These are phyloP conservation scores for Phytopythium boreale DNA, from an alignment of 352 stramenopile species.

Conservation along the genomic window DNA sequence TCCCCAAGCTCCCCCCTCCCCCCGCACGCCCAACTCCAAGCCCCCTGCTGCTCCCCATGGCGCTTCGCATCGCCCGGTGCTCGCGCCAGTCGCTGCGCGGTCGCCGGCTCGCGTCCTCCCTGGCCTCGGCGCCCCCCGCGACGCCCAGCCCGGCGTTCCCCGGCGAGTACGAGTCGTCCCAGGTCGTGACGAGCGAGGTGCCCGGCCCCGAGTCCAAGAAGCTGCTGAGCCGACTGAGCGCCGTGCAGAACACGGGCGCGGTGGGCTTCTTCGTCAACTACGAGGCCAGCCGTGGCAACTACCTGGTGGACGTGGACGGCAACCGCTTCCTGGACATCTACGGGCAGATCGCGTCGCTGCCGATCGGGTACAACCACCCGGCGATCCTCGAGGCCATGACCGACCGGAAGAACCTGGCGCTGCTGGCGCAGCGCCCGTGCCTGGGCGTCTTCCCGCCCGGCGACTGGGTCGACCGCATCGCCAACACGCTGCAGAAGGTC, in stretches of 20 bases:
- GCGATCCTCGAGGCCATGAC: constrained; percentile 62
- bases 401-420: constrained; percentile 53
- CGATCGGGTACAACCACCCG: constrained; percentile 86
- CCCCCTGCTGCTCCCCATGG: constrained; percentile 6
- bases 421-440: constrained; percentile 72
- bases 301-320: constrained; percentile 82
- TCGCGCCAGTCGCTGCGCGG: constrained; percentile 10
- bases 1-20: neutral
- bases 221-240: constrained; percentile 44
- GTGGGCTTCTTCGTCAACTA: constrained; percentile 85
- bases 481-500: constrained; percentile 58
- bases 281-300: constrained; percentile 70
- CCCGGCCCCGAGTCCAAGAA: constrained; percentile 65
- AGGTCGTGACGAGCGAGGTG: constrained; percentile 50
- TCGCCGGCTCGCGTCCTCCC: constrained; percentile 11
- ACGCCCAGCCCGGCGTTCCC: constrained; percentile 63
- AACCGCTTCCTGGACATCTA: constrained; percentile 85
- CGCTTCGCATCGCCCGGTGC: constrained; percentile 11
- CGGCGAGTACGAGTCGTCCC: constrained; percentile 44
- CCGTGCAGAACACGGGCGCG: constrained; percentile 60
- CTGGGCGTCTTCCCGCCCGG: constrained; percentile 72
- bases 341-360: constrained; percentile 80
- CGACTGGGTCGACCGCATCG: constrained; percentile 73
- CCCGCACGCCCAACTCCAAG: constrained; percentile 13
- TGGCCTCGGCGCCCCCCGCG: constrained; percentile 29